Percentiles rank a stretch among this genome's conserved stretches.
Evolutionary conservation across 257 asterid species (phyloP).

Genomic region (Coffea eugenioides): DNA sequence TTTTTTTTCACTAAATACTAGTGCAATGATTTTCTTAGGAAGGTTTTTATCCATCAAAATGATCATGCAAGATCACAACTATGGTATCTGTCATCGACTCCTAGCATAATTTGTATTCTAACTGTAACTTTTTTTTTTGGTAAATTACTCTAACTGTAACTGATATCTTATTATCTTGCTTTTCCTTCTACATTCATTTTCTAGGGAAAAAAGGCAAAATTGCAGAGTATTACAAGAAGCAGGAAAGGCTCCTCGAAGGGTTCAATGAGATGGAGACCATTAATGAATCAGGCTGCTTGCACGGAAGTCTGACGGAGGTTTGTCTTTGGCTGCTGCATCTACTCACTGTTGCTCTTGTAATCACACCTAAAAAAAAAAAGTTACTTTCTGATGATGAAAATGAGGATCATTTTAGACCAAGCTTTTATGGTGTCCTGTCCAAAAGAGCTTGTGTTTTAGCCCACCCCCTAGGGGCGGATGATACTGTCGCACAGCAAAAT

Average conservation of each 20-base stretch:
- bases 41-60: not conserved
- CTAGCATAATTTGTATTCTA: not conserved
- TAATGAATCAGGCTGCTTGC: conserved; percentile 57
- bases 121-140: not conserved
- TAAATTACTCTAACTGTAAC: too few relatives aligned
- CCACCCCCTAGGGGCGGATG: too few relatives aligned
- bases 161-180: not conserved
- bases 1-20: too few relatives aligned
- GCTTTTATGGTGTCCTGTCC: too few relatives aligned
- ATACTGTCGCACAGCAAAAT: not conserved
- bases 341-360: too few relatives aligned
- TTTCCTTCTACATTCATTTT: not conserved
- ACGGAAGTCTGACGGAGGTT: conserved; percentile 69
- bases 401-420: too few relatives aligned
- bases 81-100: not conserved
- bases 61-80: not conserved
- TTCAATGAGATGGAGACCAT: conserved; percentile 83
- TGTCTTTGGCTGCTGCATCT: not conserved
- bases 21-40: too few relatives aligned
- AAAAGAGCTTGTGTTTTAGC: too few relatives aligned
- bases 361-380: too few relatives aligned
- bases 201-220: conserved; percentile 65
- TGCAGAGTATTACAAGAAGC: conserved; percentile 80
- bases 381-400: too few relatives aligned
- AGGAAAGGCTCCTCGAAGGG: conserved; percentile 73